Percentiles rank a stretch among this genome's conserved stretches.
Evolutionary conservation across 371 early-diverging fungal genomes (phyloP).

Genomic region (Gilbertella persicaria): DNA sequence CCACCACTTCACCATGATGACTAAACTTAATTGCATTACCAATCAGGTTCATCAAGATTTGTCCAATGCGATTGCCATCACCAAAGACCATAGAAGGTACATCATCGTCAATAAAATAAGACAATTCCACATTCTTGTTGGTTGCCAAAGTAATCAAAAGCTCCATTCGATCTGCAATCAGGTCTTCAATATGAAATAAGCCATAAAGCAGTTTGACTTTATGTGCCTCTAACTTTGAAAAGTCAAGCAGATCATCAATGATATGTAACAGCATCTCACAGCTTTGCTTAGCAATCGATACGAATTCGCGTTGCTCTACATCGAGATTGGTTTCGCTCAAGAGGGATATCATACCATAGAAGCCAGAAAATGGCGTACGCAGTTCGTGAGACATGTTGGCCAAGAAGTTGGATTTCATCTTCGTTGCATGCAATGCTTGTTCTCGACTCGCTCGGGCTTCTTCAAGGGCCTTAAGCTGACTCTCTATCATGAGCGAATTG

Average conservation of each 20-base stretch:
- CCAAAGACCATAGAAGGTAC: constrained; percentile 41
- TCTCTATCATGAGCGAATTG: constrained; percentile 44
- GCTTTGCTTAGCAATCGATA: constrained; percentile 60
- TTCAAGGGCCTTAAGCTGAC: constrained; percentile 41
- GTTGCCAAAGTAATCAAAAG: constrained; percentile 54
- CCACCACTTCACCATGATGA: constrained; percentile 52
- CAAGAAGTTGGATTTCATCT: constrained; percentile 55
- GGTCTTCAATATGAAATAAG: constrained; percentile 54
- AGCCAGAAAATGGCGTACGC: constrained; percentile 61
- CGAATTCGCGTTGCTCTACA: constrained; percentile 61
- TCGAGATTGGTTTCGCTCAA: constrained; percentile 56
- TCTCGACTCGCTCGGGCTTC: constrained; percentile 47
- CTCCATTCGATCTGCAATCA: constrained; percentile 59
- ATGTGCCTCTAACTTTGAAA: constrained; percentile 64
- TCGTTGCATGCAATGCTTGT: constrained; percentile 43
- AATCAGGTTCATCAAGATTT: constrained; percentile 48
- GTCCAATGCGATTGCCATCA: constrained; percentile 55
- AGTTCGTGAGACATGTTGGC: constrained; percentile 62
- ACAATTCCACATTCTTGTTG: constrained; percentile 51
- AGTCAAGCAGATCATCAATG: constrained; percentile 64
- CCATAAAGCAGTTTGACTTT: constrained; percentile 61
- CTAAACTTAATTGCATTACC: constrained; percentile 59
- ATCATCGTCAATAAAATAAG: constrained; percentile 47
- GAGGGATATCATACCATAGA: constrained; percentile 60
- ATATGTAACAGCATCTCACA: constrained; percentile 64